Conservation (phyloP, 257 asterid species). For the Voacanga thouarsii region DNA sequence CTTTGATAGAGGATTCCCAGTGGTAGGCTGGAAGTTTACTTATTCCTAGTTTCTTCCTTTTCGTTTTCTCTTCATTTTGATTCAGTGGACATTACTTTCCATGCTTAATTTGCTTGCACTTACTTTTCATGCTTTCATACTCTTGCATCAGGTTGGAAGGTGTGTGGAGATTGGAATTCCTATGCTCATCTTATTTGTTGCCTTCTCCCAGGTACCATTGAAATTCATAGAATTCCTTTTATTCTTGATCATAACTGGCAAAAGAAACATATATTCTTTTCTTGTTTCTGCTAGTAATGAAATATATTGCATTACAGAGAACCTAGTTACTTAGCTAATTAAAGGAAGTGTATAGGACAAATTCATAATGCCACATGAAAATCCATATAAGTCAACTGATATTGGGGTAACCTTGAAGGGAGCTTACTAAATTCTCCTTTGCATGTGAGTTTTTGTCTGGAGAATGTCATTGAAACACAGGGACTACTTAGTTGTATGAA, state of each 20-base stretch:
- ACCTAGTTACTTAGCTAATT: background rate
- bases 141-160: slow-evolving; percentile 63
- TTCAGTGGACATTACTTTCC: background rate
- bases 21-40: slow-evolving; percentile 41
- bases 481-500: background rate
- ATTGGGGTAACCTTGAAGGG: too few relatives aligned
- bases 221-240: background rate
- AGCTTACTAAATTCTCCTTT: background rate
- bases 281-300: background rate
- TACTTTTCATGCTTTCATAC: slow-evolving; percentile 12
- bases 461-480: background rate
- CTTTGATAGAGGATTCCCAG: slow-evolving; percentile 90
- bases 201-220: slow-evolving; percentile 72
- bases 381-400: background rate
- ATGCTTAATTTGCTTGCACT: slow-evolving; percentile 15
- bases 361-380: background rate
- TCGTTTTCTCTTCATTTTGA: background rate
- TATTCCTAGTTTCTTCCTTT: background rate
- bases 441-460: background rate
- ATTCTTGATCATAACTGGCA: background rate
- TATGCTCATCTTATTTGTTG: slow-evolving; percentile 77
- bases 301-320: too few relatives aligned
- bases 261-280: background rate
- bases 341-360: background rate
- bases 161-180: slow-evolving; percentile 96